A percentile compares a stretch with the other conserved stretches of the same genome.
Conservation (phyloP, 2,329 filamentous ascomycete genomes). For the Calonectria leucothoes region DNA sequence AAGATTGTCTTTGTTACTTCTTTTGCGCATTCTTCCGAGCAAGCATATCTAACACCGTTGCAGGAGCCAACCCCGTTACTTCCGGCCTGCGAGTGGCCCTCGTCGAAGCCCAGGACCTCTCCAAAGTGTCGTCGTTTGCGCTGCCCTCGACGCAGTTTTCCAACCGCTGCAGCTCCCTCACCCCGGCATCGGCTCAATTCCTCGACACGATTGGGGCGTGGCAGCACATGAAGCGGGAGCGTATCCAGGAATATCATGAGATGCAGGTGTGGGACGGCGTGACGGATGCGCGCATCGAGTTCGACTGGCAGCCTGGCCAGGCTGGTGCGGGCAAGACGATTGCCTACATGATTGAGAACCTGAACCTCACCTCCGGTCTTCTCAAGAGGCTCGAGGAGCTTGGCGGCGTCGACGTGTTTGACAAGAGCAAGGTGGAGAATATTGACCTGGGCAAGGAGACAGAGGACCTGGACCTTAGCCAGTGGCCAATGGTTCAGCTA, state of each 20-base stretch:
- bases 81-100: slow-evolving; percentile 85
- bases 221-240: slow-evolving; percentile 76
- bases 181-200: slow-evolving; percentile 86
- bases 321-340: slow-evolving; percentile 71
- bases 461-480: slow-evolving; percentile 79
- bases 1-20: too few relatives aligned
- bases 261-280: slow-evolving; percentile 99
- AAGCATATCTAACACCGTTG: not conserved
- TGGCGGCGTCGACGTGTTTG: slow-evolving; percentile 76
- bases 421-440: slow-evolving; percentile 80
- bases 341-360: slow-evolving; percentile 97
- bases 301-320: slow-evolving; percentile 73
- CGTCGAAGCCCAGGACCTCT: slow-evolving; percentile 88
- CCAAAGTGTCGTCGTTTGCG: slow-evolving; percentile 74
- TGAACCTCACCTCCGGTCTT: slow-evolving; percentile 85
- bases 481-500: slow-evolving; percentile 88
- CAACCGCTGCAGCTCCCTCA: slow-evolving; percentile 95
- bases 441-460: slow-evolving; percentile 80
- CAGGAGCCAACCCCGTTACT: slow-evolving; percentile 81
- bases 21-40: not conserved
- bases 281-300: slow-evolving; percentile 86
- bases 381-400: slow-evolving; percentile 78
- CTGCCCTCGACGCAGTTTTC: slow-evolving; percentile 79
- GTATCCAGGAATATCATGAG: slow-evolving; percentile 89
- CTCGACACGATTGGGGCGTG: slow-evolving; percentile 87